These are phyloP conservation scores for Ilyonectria sp. DNA, from an alignment of 2,329 filamentous ascomycete genomes.

Conservation along the genomic window DNA sequence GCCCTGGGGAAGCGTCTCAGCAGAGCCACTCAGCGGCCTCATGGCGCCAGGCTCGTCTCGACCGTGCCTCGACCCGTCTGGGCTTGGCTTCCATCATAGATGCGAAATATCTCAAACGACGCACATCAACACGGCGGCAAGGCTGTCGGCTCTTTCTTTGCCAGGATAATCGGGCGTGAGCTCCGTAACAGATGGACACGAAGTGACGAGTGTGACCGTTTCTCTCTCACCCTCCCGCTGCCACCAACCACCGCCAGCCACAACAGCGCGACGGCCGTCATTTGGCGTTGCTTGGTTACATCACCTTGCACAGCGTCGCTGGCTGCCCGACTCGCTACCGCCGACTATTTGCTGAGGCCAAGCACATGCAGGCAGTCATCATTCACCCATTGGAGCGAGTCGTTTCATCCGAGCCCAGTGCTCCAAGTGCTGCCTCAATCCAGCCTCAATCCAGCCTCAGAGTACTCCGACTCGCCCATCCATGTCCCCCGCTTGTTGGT, in stretches of 20 bases:
- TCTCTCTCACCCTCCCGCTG: not conserved
- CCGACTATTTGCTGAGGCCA: conserved; percentile 9
- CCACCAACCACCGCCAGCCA: conserved; percentile 22
- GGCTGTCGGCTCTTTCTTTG: not conserved
- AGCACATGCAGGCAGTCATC: conserved; percentile 25
- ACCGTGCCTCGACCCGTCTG: not conserved
- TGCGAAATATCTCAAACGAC: not conserved
- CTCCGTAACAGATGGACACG: not conserved
- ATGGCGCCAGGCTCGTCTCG: conserved; percentile 2
- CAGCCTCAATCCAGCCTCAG: conserved; percentile 21
- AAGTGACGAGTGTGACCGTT: not conserved
- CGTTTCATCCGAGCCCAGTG: conserved; percentile 14
- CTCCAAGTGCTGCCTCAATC: conserved; percentile 18
- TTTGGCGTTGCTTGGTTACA: conserved; percentile 21
- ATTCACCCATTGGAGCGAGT: conserved; percentile 10
- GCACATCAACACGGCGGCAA: not conserved
- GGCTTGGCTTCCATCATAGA: not conserved
- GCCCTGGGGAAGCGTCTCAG: not conserved
- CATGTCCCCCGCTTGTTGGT: conserved; percentile 51
- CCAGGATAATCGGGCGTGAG: not conserved
- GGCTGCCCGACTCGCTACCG: conserved; percentile 15
- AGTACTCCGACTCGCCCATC: conserved; percentile 12
- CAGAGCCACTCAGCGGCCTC: conserved; percentile 17
- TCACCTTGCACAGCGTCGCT: conserved; percentile 20
- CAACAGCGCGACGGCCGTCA: conserved; percentile 9